phyloP scores from a whole-genome alignment of 768 basidiomycete genomes.

The Dioszegia hungarica region DNA sequence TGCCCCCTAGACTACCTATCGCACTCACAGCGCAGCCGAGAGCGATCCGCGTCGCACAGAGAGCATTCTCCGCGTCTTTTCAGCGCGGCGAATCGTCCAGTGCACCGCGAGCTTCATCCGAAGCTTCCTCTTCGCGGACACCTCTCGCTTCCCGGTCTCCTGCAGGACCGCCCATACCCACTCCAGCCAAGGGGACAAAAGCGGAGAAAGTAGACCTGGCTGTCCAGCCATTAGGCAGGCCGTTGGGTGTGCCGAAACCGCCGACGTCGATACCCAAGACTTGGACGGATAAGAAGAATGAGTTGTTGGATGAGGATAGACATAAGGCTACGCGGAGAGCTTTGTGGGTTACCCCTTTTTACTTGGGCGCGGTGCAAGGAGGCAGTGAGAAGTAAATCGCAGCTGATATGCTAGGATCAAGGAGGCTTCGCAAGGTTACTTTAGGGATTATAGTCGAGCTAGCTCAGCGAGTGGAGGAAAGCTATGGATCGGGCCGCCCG shows the following conservation, averaged over 20 bases:
- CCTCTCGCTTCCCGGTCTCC: not conserved
- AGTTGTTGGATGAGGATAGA: conserved; percentile 66
- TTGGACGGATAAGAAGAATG: conserved; percentile 61
- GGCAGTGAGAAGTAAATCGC: not conserved
- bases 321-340: conserved; percentile 62
- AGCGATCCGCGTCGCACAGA: not conserved
- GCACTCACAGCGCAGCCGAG: not conserved
- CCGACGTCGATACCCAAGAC: conserved; percentile 62
- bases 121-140: conserved; percentile 1
- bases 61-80: not conserved
- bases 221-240: conserved; percentile 50
- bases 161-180: not conserved
- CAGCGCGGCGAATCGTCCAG: not conserved
- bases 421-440: conserved; percentile 75
- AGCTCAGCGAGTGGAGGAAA: conserved; percentile 75
- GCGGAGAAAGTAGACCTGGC: not conserved
- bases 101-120: not conserved
- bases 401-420: conserved; percentile 53
- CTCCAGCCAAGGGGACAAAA: not conserved
- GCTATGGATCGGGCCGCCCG: conserved; percentile 85
- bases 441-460: conserved; percentile 76
- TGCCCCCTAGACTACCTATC: not conserved
- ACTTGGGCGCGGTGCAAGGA: not conserved
- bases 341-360: conserved; percentile 43
- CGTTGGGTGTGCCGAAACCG: conserved; percentile 68